Evolutionary conservation across 148 eudicot genomes (phyloP).

Genomic region (Bassia scoparia): DNA sequence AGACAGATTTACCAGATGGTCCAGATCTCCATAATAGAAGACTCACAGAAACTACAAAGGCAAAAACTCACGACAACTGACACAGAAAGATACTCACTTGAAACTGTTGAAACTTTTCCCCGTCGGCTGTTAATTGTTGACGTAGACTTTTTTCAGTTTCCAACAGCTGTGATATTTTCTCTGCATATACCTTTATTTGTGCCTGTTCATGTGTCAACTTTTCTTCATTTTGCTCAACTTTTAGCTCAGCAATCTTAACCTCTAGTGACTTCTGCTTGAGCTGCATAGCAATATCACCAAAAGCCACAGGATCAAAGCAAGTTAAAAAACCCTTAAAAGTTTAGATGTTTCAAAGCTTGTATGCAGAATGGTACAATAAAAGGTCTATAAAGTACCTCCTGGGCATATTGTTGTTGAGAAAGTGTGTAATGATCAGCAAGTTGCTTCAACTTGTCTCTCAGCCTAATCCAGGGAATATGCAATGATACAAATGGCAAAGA

Average conservation of each 20-base stretch:
- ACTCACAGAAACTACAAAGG: neutral
- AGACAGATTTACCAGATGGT: neutral
- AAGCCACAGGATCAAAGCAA: neutral
- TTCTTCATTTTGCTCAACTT: constrained; percentile 78
- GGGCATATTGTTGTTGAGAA: constrained; percentile 75
- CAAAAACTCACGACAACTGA: neutral
- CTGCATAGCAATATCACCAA: constrained; percentile 41
- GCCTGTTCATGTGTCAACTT: constrained; percentile 73
- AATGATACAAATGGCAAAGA: neutral
- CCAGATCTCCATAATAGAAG: neutral
- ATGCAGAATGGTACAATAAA: neutral
- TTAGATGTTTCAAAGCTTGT: neutral
- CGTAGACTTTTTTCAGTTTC: constrained; percentile 87
- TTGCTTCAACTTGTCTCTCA: constrained; percentile 82
- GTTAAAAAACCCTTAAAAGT: neutral
- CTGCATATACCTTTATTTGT: constrained; percentile 78
- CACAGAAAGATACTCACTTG: constrained; percentile 46
- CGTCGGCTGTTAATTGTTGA: constrained; percentile 83
- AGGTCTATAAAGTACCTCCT: constrained; percentile 46
- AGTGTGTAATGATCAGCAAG: constrained; percentile 81
- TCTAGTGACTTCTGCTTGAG: constrained; percentile 83
- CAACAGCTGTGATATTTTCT: constrained; percentile 75
- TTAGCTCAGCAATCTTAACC: constrained; percentile 90
- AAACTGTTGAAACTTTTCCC: constrained; percentile 95
- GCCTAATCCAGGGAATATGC: constrained; percentile 40